Conservation (phyloP, 352 stramenopile species). For the Detonula confervacea region DNA sequence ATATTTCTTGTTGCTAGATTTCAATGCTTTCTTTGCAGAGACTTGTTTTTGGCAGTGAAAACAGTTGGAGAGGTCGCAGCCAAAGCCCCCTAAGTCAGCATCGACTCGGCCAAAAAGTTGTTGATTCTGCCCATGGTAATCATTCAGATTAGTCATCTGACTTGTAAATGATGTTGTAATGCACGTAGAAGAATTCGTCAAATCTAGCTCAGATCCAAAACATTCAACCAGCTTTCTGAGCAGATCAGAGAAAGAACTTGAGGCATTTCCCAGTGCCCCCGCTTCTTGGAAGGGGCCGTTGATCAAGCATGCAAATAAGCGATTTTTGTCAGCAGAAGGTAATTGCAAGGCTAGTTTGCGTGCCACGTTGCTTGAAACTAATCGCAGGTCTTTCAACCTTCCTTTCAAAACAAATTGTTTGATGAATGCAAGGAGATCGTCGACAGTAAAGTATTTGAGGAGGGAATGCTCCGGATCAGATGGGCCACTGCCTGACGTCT, state of each 20-base stretch:
- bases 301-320: conserved; percentile 64
- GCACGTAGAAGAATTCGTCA: conserved; percentile 34
- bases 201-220: conserved; percentile 55
- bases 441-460: conserved; percentile 45
- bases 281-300: conserved; percentile 49
- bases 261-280: conserved; percentile 54
- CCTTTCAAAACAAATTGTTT: conserved; percentile 71
- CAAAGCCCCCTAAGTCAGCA: conserved; percentile 27
- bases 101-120: conserved; percentile 23
- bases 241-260: conserved; percentile 62
- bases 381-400: conserved; percentile 61
- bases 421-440: conserved; percentile 76
- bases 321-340: conserved; percentile 36
- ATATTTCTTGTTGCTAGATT: conserved; percentile 39
- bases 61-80: conserved; percentile 72
- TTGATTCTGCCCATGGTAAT: conserved; percentile 33
- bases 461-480: conserved; percentile 50
- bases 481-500: conserved; percentile 4
- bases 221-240: conserved; percentile 54
- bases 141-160: conserved; percentile 54
- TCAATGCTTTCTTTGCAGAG: conserved; percentile 40
- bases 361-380: conserved; percentile 50
- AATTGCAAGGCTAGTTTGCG: conserved; percentile 54
- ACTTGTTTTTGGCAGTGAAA: conserved; percentile 63
- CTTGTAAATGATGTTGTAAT: conserved; percentile 45